A percentile compares a stretch with the other conserved stretches of the same genome.
phyloP scores from a whole-genome alignment of 2,329 filamentous ascomycete species.

The Beauveria australis region DNA sequence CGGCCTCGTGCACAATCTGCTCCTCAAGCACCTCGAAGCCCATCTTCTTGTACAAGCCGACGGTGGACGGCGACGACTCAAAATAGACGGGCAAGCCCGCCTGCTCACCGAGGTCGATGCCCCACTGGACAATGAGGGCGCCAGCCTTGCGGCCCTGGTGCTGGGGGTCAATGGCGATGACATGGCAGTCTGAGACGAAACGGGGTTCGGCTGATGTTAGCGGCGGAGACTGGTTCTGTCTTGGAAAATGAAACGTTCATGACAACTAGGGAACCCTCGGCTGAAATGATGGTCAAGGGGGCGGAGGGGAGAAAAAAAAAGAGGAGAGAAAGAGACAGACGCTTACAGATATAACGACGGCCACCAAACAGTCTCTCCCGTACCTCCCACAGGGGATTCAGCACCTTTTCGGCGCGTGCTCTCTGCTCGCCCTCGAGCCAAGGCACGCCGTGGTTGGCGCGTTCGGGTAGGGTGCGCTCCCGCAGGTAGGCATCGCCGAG shows the following conservation, averaged over 20 bases:
- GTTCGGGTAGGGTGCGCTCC: constrained; percentile 31
- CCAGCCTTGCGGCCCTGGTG: constrained; percentile 35
- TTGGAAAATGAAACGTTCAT: neutral
- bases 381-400: constrained; percentile 33
- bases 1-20: constrained; percentile 30
- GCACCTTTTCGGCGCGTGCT: constrained; percentile 33
- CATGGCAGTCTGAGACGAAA: constrained; percentile 26
- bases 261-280: neutral
- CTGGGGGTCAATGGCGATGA: constrained; percentile 36
- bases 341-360: constrained; percentile 33
- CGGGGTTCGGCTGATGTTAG: constrained; percentile 8
- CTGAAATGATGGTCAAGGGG: neutral
- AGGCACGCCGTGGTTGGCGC: constrained; percentile 33
- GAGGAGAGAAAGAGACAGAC: neutral
- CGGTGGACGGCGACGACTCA: constrained; percentile 35
- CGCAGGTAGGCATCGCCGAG: constrained; percentile 35
- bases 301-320: neutral
- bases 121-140: constrained; percentile 32
- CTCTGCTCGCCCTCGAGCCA: constrained; percentile 37
- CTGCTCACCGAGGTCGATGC: constrained; percentile 27
- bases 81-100: constrained; percentile 36
- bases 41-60: constrained; percentile 36
- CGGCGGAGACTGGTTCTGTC: neutral
- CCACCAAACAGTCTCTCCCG: constrained; percentile 33
- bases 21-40: constrained; percentile 34